Conservation (phyloP, 257 asterid species). For the Forsythia suspensa region DNA sequence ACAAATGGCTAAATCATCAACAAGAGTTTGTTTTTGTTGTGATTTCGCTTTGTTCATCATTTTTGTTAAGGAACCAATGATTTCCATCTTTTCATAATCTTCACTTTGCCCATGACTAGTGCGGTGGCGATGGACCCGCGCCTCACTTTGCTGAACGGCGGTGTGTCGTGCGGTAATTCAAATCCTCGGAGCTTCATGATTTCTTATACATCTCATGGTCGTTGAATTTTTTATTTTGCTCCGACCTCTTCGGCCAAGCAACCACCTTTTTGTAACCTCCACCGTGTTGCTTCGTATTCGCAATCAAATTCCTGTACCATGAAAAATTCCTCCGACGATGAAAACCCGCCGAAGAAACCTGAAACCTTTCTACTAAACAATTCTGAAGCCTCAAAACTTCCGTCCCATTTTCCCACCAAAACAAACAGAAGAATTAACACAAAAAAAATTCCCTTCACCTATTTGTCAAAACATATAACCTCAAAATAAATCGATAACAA, state of each 20-base stretch:
- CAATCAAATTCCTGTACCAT: background rate
- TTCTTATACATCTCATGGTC: background rate
- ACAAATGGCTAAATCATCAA: too few species aligned
- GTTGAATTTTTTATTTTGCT: background rate
- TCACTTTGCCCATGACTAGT: conserved; percentile 2
- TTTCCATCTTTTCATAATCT: conserved; percentile 3
- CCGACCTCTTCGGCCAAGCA: background rate
- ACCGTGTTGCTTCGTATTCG: background rate
- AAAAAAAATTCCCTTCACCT: too few species aligned
- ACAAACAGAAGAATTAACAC: too few species aligned
- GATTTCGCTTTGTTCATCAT: too few species aligned
- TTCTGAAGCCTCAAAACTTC: too few species aligned
- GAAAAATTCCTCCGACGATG: background rate
- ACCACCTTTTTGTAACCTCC: background rate
- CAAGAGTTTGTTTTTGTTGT: too few species aligned
- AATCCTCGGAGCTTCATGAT: background rate
- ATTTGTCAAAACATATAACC: too few species aligned
- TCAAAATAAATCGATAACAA: too few species aligned
- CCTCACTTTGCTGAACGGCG: too few species aligned
- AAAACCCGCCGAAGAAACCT: background rate
- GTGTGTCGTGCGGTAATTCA: background rate
- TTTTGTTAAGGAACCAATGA: background rate
- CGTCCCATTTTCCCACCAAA: too few species aligned
- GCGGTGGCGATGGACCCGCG: too few species aligned
- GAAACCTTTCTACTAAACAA: conserved; percentile 25